These are phyloP conservation scores for Trametes versicolor DNA, from an alignment of 1,284 basidiomycete genomes.

Conservation along the genomic window DNA sequence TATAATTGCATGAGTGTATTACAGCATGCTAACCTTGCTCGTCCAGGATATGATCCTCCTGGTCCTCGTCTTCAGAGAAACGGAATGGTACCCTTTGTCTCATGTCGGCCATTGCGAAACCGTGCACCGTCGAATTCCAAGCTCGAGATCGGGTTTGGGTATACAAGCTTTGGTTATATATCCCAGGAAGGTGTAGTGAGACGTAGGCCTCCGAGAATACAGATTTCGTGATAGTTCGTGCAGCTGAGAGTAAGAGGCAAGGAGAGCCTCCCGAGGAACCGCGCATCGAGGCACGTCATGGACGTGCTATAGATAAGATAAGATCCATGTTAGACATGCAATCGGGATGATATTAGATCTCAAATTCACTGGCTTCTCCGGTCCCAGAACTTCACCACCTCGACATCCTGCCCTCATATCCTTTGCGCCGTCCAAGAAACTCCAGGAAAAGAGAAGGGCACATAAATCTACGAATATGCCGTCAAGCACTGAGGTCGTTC, in stretches of 20 bases:
- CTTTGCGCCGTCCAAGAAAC: not conserved
- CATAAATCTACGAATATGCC: not conserved
- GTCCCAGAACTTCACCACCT: not conserved
- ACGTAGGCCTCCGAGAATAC: not conserved
- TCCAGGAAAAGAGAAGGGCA: not conserved
- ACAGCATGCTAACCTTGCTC: conserved; percentile 42
- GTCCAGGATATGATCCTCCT: conserved; percentile 39
- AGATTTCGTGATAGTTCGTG: not conserved
- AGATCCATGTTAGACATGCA: not conserved
- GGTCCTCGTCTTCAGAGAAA: conserved; percentile 35
- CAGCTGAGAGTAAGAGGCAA: not conserved
- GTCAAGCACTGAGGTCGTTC: not conserved
- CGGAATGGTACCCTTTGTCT: conserved; percentile 41
- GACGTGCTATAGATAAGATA: conserved; percentile 15
- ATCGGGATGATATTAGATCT: conserved; percentile 14
- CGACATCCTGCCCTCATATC: not conserved
- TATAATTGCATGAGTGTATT: not conserved
- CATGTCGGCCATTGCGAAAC: conserved; percentile 29
- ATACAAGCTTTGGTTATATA: too few species aligned
- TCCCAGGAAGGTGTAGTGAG: too few species aligned
- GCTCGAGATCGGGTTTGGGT: too few species aligned
- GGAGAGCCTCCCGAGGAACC: not conserved
- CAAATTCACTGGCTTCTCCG: not conserved
- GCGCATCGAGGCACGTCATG: conserved; percentile 3
- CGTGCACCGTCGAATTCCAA: not conserved